These are phyloP conservation scores for Plasmodium inui DNA, from an alignment of 169 alveolate species.

Conservation along the genomic window DNA sequence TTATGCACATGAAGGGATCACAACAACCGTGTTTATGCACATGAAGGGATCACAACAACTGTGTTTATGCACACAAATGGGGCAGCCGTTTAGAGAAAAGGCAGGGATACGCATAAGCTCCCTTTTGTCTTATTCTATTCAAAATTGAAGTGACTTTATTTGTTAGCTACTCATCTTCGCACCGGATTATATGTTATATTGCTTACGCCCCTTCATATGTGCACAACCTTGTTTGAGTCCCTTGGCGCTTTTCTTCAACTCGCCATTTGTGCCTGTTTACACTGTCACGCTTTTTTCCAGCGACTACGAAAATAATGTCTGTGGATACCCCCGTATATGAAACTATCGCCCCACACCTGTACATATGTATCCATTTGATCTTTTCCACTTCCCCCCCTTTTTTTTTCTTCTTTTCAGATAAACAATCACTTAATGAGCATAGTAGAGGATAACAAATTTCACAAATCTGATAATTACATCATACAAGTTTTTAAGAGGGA, in stretches of 20 bases:
- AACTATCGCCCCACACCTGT: neutral
- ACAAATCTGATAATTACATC: conserved; percentile 59
- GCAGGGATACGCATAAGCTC: neutral
- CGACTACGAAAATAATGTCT: neutral
- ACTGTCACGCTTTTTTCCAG: neutral
- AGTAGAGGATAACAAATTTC: conserved; percentile 54
- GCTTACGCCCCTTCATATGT: neutral
- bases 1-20: neutral
- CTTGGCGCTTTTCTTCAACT: neutral
- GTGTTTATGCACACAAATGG: neutral
- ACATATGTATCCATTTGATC: neutral
- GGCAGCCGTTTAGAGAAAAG: neutral
- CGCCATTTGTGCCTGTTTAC: neutral
- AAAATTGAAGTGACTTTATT: neutral
- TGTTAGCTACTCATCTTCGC: neutral
- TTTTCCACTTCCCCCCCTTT: neutral
- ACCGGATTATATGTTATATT: no score
- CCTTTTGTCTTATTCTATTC: neutral
- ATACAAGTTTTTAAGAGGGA: conserved; percentile 70
- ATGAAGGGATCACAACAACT: neutral
- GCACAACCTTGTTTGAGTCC: neutral
- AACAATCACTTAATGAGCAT: conserved; percentile 47
- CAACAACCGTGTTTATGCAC: neutral
- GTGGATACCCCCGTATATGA: neutral
- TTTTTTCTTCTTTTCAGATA: conserved; percentile 37